phyloP scores from a whole-genome alignment of 805 yeast genomes.

The Wickerhamiella siamensis region DNA sequence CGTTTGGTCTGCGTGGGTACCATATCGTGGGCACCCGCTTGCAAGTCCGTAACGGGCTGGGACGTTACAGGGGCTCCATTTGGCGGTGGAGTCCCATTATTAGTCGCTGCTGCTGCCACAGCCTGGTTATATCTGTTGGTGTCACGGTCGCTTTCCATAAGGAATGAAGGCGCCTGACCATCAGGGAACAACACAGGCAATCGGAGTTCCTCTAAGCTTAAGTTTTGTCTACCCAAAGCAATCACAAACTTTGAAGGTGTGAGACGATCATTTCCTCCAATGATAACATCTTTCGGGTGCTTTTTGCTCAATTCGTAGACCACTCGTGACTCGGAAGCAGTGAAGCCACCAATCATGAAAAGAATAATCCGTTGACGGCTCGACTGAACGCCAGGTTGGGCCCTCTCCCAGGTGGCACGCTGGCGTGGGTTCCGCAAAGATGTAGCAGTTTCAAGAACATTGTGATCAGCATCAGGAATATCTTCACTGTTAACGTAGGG shows the following conservation, averaged over 20 bases:
- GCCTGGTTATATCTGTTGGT: conserved; percentile 5
- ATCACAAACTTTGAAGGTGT: conserved; percentile 27
- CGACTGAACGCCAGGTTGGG: conserved; percentile 23
- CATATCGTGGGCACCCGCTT: neutral
- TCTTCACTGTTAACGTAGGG: conserved; percentile 57
- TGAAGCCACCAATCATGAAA: conserved; percentile 80
- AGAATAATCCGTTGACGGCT: conserved; percentile 59
- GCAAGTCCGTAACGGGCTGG: neutral
- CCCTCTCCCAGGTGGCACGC: conserved; percentile 64
- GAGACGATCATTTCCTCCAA: conserved; percentile 68
- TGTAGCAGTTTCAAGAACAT: conserved; percentile 27
- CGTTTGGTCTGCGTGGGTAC: neutral
- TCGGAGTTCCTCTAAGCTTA: conserved; percentile 20
- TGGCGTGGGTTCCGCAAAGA: conserved; percentile 59
- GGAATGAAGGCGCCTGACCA: conserved; percentile 20
- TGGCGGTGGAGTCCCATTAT: neutral
- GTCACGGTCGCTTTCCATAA: conserved; percentile 21
- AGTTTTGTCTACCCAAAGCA: conserved; percentile 19
- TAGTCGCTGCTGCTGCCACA: neutral
- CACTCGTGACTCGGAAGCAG: conserved; percentile 66
- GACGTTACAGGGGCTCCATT: neutral
- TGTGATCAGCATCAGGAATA: conserved; percentile 28
- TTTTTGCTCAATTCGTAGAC: conserved; percentile 52
- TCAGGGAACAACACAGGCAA: conserved; percentile 23
- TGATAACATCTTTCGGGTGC: conserved; percentile 48